Evolutionary conservation across 768 basidiomycete species (phyloP).

Genomic region (Phaffia tasmanica): DNA sequence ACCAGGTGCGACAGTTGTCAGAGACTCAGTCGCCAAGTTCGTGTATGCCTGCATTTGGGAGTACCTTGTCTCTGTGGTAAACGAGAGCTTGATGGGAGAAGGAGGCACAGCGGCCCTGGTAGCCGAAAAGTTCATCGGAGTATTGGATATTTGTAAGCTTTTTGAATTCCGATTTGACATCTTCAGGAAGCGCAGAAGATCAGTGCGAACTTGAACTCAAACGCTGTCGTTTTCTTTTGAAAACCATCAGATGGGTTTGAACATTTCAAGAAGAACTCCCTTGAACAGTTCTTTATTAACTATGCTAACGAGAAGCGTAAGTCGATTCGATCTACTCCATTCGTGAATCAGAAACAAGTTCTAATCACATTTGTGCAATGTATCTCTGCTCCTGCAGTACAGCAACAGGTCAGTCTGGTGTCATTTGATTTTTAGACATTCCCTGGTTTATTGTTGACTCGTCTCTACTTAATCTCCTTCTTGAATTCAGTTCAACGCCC

Average conservation of each 20-base stretch:
- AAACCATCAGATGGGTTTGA: conserved; percentile 42
- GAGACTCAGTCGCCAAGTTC: conserved; percentile 95
- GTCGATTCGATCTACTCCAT: neutral
- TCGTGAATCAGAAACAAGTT: conserved; percentile 47
- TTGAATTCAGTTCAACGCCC: conserved; percentile 82
- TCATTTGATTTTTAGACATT: neutral
- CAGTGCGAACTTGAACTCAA: no score
- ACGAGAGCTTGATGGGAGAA: conserved; percentile 93
- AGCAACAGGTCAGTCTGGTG: conserved; percentile 68
- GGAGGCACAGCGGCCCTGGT: conserved; percentile 76
- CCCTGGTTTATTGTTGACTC: no score
- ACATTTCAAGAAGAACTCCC: conserved; percentile 40
- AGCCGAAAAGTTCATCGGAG: conserved; percentile 98
- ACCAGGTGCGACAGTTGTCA: conserved; percentile 80
- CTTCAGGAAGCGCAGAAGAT: no score
- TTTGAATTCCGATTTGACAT: neutral
- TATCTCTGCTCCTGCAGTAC: conserved; percentile 41
- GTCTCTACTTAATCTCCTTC: neutral
- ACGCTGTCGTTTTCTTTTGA: neutral
- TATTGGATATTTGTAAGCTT: conserved; percentile 63
- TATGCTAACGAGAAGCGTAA: conserved; percentile 66
- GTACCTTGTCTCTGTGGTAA: conserved; percentile 94
- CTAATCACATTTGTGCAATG: neutral
- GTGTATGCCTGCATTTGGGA: conserved; percentile 77
- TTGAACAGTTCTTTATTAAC: conserved; percentile 96